Percentiles rank a stretch among this genome's conserved stretches.
These are phyloP conservation scores for Termitomyces heimii DNA, from an alignment of 768 basidiomycete species.

Conservation along the genomic window DNA sequence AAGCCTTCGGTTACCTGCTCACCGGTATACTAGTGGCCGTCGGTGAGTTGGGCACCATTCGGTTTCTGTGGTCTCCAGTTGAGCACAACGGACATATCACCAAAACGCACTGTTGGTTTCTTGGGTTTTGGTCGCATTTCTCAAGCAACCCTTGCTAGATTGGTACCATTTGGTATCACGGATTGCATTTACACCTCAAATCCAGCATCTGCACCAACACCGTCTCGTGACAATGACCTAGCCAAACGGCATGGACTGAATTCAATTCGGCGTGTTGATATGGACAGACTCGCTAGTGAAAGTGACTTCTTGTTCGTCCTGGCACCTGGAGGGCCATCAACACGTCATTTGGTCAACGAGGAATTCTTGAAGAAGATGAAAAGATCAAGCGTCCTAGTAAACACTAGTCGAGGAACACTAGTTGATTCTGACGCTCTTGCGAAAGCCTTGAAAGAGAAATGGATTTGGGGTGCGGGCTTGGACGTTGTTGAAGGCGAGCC, in stretches of 20 bases:
- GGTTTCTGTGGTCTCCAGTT: constrained; percentile 80
- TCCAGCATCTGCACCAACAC: constrained; percentile 42
- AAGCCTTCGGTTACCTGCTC: background rate
- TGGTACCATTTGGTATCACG: constrained; percentile 79
- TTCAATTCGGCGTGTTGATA: constrained; percentile 51
- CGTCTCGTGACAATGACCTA: constrained; percentile 34
- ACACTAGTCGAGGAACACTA: constrained; percentile 78
- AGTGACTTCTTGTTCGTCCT: constrained; percentile 86
- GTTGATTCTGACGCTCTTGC: constrained; percentile 90
- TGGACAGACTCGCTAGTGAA: constrained; percentile 65
- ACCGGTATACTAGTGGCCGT: constrained; percentile 59
- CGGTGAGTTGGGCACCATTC: constrained; percentile 76
- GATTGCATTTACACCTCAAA: constrained; percentile 64
- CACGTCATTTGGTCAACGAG: constrained; percentile 68
- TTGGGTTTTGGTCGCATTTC: constrained; percentile 95
- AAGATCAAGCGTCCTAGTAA: constrained; percentile 74
- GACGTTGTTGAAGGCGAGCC: constrained; percentile 97
- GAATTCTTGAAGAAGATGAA: constrained; percentile 82
- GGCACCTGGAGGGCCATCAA: constrained; percentile 66
- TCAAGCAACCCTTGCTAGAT: constrained; percentile 72
- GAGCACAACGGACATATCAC: constrained; percentile 43
- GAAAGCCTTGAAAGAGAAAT: constrained; percentile 64
- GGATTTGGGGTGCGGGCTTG: constrained; percentile 89
- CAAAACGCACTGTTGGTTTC: constrained; percentile 74
- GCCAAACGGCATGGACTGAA: constrained; percentile 23